Base-by-base conservation (phyloP, 148 eudicot genomes). In the Diospyros kaki region DNA sequence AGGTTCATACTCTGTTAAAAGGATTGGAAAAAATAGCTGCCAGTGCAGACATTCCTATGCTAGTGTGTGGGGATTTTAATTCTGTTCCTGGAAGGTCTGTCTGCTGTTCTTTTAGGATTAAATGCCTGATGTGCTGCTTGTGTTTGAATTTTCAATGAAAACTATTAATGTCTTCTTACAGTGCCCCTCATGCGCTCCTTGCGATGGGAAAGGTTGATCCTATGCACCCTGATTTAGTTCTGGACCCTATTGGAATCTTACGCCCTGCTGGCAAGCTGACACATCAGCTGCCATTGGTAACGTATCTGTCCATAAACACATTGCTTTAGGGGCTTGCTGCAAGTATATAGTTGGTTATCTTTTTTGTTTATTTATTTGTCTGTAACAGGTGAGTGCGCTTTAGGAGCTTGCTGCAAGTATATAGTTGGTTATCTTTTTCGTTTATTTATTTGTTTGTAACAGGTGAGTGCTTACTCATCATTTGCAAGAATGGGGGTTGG, bases 391-490 rank as follows among this genome's bases (percentile, higher is more conserved):
- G 41, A 96, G 99, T 74, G 99, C 99, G 53, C 50, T 52, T 55
- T 60, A 41, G 44, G 58, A 64, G 41, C 70, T 18, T 70, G 53
- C 50, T 28, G 14, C 38, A 45, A 39, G 28, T 58, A 28, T 45
- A 58, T 50, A 48, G 50, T 14, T 45, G 62, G 45, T 53, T 43
- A 41, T 64, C 9, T 40, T 54, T 28, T 11, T 81, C 45, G 58
- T 53, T 78, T 58, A 59, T n/a, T 17, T 5, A 4, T 45, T 44
- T 38, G 39, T 4, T 28, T 72, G 48, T 61, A 81, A 46, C 79
- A 96, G 99, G 99, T 96, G 41, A 96, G 99, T 74, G 99, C 99
- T 4, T 96, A 96, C 81, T 93, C 99, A 40, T 91, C 98, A 40
- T 93, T 96, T 83, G 98, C 88, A 9, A 86, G 99, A 86, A 76